Conservation (phyloP, 139 green algal genomes). For the Microglena sp. region DNA sequence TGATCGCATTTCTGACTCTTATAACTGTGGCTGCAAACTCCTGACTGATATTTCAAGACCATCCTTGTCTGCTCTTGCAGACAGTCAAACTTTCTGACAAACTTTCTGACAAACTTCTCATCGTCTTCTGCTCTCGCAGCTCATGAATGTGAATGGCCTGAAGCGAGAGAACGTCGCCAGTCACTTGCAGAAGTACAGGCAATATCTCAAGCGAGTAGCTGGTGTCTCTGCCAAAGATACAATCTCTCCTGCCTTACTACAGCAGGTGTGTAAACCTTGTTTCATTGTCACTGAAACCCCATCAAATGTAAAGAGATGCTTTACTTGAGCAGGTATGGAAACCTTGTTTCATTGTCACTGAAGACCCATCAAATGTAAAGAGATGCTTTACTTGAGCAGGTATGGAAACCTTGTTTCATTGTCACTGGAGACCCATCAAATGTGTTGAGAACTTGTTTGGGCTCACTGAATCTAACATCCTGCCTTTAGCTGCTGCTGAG, state of each 20-base stretch:
- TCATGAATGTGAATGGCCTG: conserved; percentile 49
- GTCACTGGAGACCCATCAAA: too few species aligned
- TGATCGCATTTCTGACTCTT: neutral
- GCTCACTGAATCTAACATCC: too few species aligned
- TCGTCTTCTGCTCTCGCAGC: neutral
- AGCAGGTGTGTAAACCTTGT: too few species aligned
- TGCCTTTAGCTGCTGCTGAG: too few species aligned
- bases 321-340: too few species aligned
- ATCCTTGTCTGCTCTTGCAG: neutral
- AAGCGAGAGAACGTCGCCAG: conserved; percentile 89
- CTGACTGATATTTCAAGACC: neutral
- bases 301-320: too few species aligned
- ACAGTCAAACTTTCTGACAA: neutral
- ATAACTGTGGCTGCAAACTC: neutral
- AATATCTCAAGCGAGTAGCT: conserved; percentile 23
- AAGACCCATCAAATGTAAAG: too few species aligned
- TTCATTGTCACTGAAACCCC: too few species aligned
- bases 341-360: too few species aligned
- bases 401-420: too few species aligned
- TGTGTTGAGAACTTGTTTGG: too few species aligned
- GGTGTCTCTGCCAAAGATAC: neutral
- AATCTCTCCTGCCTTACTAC: neutral
- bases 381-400: too few species aligned
- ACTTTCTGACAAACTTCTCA: neutral
- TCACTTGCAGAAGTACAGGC: conserved; percentile 90